Conservation (phyloP, 768 basidiomycete species). For the Phaffia tasmanica region DNA sequence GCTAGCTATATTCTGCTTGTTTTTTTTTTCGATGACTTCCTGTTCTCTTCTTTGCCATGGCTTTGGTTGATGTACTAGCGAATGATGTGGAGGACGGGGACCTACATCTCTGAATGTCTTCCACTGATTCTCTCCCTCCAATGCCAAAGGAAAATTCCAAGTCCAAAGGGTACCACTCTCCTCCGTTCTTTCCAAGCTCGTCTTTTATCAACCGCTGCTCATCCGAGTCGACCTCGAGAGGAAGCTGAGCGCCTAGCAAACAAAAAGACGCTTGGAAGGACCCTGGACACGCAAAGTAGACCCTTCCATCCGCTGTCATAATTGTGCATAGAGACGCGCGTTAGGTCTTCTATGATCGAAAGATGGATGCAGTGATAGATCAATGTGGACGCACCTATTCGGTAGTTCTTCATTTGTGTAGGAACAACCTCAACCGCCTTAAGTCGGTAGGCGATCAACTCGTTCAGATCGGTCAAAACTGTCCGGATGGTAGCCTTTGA, state of each 20-base stretch:
- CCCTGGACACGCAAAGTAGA: constrained; percentile 58
- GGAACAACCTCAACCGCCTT: constrained; percentile 23
- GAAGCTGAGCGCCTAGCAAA: constrained; percentile 48
- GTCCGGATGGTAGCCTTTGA: not conserved
- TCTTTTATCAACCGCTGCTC: constrained; percentile 1
- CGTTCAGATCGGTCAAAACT: constrained; percentile 18
- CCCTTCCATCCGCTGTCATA: constrained; percentile 59
- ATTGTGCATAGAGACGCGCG: not conserved
- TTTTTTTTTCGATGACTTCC: too few species aligned
- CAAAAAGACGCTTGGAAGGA: constrained; percentile 66
- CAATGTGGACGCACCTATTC: constrained; percentile 3
- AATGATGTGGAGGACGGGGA: not conserved
- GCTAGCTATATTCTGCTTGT: too few species aligned
- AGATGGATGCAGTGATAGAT: too few species aligned
- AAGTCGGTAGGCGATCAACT: constrained; percentile 17
- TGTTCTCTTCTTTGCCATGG: not conserved
- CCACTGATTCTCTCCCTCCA: constrained; percentile 36
- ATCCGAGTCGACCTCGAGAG: constrained; percentile 5
- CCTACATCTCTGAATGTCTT: constrained; percentile 25
- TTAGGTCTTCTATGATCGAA: too few species aligned
- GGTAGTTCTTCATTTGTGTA: constrained; percentile 17
- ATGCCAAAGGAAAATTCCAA: constrained; percentile 58
- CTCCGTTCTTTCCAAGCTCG: constrained; percentile 41
- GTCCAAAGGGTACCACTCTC: constrained; percentile 50
- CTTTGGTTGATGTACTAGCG: not conserved